phyloP scores from a whole-genome alignment of 352 stramenopile species.

The Globisporangium recalcitrans region DNA sequence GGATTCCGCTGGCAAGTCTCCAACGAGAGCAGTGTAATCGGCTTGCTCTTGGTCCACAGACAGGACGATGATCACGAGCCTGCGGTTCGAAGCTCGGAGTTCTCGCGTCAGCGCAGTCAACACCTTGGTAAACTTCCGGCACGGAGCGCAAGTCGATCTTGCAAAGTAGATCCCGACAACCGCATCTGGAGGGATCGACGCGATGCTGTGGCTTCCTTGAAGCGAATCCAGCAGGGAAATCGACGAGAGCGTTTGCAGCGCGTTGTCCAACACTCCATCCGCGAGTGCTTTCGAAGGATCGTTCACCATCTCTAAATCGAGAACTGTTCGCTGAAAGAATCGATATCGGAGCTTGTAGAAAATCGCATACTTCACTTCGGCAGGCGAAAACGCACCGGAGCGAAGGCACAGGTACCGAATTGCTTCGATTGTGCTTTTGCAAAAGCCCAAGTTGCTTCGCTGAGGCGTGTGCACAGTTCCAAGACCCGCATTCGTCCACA shows the following conservation, averaged over 20 bases:
- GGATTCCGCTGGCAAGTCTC: conserved; percentile 43
- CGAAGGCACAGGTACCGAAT: conserved; percentile 63
- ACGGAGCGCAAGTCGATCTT: conserved; percentile 35
- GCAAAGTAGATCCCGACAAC: conserved; percentile 81
- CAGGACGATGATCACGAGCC: conserved; percentile 70
- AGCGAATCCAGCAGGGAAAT: conserved; percentile 71
- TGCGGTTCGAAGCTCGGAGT: conserved; percentile 35
- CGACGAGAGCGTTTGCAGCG: conserved; percentile 49
- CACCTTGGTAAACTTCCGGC: conserved; percentile 48
- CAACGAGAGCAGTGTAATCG: conserved; percentile 46
- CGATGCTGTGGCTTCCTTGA: conserved; percentile 60
- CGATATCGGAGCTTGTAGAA: conserved; percentile 67
- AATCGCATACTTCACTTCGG: conserved; percentile 65
- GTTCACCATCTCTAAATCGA: conserved; percentile 46
- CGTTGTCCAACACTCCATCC: conserved; percentile 43
- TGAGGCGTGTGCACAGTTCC: conserved; percentile 51
- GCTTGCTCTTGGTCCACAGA: conserved; percentile 64
- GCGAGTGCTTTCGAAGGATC: conserved; percentile 47
- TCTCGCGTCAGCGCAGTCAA: conserved; percentile 44
- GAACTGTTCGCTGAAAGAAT: conserved; percentile 52
- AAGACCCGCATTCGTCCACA: conserved; percentile 30
- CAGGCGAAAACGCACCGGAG: conserved; percentile 45
- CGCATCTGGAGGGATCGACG: conserved; percentile 38
- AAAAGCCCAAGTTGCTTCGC: conserved; percentile 72
- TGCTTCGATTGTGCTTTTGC: conserved; percentile 78